Evolutionary conservation across 345 rosid genomes (phyloP), one percentile per base, ranked within the genome.

Genomic region (Physaria fendleri): DNA sequence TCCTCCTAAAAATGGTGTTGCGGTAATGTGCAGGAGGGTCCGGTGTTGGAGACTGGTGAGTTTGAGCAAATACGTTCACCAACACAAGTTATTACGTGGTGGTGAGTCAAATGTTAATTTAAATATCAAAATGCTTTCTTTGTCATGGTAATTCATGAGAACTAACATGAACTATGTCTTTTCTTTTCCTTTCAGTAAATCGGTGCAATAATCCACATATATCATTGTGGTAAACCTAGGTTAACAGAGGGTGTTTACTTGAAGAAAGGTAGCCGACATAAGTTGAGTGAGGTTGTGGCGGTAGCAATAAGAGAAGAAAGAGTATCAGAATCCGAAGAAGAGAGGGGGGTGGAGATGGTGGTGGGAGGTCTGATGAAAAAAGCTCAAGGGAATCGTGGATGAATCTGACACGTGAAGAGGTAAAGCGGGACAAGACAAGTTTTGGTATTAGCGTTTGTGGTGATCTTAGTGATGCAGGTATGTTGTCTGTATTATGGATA

Each of bases 391-490:
- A 75, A 77, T 59, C 57, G 24, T 15, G 48, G 47, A 34, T 47
- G 47, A 85, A 66, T 59, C 54, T 74, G 50, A 73, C 48, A 41
- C 50, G 35, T 85, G 56, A 77, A 57, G 58, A 76, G 76, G 32
- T 92, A 78, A 54, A 78, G 84, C 65, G 77, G 73, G 53, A 57
- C 80, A 72, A 74, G 82, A 39, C 79, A 77, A 34, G 75, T 85
- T 47, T 63, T 85, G 51, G 76, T 67, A 22, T 59, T 82, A 48
- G 89, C 85, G 8, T 87, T 89, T 70, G 75, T 66, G 1, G 85
- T 87, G 74, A 81, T 89, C 64, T 58, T 87, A 75, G 82, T 83
- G 72, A 83, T 93, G 95, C 97, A 93, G 95, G 95, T 93, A 78
- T 8, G 23, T n/a, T n/a, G n/a, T n/a, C n/a, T 30, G 35, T 50